Base-by-base conservation (phyloP, 176 grass and related monocot genomes). In the Cenchrus fungigraminus region DNA sequence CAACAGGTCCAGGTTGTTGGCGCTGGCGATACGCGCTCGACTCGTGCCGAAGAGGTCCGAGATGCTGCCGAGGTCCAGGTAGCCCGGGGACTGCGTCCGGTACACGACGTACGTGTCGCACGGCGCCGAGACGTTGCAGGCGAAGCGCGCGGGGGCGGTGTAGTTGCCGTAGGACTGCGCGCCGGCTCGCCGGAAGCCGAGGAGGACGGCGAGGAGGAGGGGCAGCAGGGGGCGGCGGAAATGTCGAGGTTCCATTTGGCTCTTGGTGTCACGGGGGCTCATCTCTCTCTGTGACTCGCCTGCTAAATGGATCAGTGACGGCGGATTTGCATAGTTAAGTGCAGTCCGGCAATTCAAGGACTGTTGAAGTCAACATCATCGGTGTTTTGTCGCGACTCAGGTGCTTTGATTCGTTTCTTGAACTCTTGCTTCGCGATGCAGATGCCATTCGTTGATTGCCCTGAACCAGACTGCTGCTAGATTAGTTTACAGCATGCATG, bases 41-140 rank as follows among this genome's bases (percentile, higher is more conserved):
- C 89, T 92, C 61, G 84, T 80, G 56, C 79, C 85, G 85, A 94
- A 92, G 62, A 94, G 89, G 80, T 92, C 85, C 12, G 92, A 94
- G 81, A 94, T 88, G 78, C 7, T 28, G 68, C 60, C 69, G 49
- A 89, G 60, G 74, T 83, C 79, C 10, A 79, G 56, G 78, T 61
- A 88, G 0, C 73, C 85, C 45, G 62, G 82, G 2, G 81, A 60
- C 75, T 80, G 85, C 72, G 89, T 92, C n/a, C 92, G 70, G 78
- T 94, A 92, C n/a, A 90, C 73, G 0, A 86, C 90, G 78, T 50
- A 88, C 22, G 92, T 88, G 43, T 68, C 53, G 85, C 92, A 92
- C 32, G 60, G 50, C 52, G 40, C 34, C 43, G 84, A 9, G 61
- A 55, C 79, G 19, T 11, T 22, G 15, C 89, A 90, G 12, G 80